Conservation (phyloP, 805 yeast species). For the Novakomyces olei region DNA sequence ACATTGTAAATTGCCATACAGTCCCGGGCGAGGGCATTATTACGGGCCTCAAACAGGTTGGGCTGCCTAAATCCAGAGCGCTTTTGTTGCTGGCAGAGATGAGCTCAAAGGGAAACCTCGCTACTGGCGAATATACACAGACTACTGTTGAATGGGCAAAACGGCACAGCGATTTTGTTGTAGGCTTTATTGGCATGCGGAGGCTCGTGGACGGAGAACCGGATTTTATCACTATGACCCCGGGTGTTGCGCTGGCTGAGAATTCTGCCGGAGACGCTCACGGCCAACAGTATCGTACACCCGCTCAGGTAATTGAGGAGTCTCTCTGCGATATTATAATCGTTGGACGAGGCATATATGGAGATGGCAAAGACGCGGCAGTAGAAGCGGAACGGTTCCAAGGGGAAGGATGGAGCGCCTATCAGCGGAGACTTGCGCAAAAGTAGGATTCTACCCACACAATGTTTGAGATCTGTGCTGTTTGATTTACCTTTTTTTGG, state of each 20-base stretch:
- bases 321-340: conserved; percentile 80
- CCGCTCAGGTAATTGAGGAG: conserved; percentile 52
- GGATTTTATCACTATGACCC: conserved; percentile 94
- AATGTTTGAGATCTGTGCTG: too few species aligned
- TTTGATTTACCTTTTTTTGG: too few species aligned
- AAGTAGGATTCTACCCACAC: not conserved
- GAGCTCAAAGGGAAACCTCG: conserved; percentile 81
- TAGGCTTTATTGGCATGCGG: conserved; percentile 89
- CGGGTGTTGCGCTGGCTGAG: conserved; percentile 94
- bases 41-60: conserved; percentile 46
- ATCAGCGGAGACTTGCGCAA: conserved; percentile 17
- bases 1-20: conserved; percentile 93
- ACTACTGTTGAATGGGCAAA: conserved; percentile 81
- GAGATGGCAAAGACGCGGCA: conserved; percentile 77
- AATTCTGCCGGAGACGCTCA: conserved; percentile 90
- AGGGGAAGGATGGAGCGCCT: conserved; percentile 90
- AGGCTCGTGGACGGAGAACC: conserved; percentile 59
- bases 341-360: conserved; percentile 95
- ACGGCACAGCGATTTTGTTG: conserved; percentile 66
- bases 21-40: conserved; percentile 91
- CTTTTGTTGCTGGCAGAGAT: conserved; percentile 86
- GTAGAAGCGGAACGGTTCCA: conserved; percentile 75
- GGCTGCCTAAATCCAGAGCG: conserved; percentile 39
- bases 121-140: conserved; percentile 73
- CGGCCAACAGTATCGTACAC: conserved; percentile 94